Percentiles rank a stretch among this genome's conserved stretches.
These are phyloP conservation scores for Fibroporia radiculosa DNA, from an alignment of 768 basidiomycete species.

Conservation along the genomic window DNA sequence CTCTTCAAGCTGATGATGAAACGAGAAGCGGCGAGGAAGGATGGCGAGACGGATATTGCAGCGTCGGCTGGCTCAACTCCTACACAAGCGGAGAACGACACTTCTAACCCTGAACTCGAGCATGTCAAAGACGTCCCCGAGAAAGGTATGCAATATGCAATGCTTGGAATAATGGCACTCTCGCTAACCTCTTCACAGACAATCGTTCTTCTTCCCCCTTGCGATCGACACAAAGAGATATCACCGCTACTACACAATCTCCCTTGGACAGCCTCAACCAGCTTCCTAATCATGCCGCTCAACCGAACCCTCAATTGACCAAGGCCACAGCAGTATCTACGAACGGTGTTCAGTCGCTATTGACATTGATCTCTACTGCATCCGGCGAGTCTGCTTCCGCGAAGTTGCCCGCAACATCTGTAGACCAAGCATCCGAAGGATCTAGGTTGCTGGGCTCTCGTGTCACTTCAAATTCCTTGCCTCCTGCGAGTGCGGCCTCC, in stretches of 20 bases:
- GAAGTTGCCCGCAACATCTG: conserved; percentile 5
- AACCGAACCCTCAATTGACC: not conserved
- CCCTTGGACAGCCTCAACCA: no score
- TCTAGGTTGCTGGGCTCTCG: conserved; percentile 10
- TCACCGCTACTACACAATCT: no score
- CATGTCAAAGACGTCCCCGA: not conserved
- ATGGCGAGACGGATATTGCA: conserved; percentile 15
- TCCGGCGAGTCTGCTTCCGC: not conserved
- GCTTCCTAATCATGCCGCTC: no score
- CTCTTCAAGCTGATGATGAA: conserved; percentile 81
- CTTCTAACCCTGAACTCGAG: not conserved
- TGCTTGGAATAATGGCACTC: not conserved
- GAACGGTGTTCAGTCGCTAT: conserved; percentile 3
- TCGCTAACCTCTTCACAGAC: not conserved
- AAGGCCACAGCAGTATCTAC: not conserved
- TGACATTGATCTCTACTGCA: not conserved
- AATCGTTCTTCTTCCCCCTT: not conserved
- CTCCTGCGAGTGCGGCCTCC: conserved; percentile 2
- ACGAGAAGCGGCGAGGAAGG: conserved; percentile 52
- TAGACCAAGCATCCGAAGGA: conserved; percentile 5
- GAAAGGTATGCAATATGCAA: not conserved
- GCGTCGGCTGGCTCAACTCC: not conserved
- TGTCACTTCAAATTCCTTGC: not conserved
- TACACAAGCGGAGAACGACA: not conserved
- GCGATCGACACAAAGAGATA: not conserved